phyloP scores from a whole-genome alignment of 1,139 yeast genomes.

The Pichiaceae sp. region DNA sequence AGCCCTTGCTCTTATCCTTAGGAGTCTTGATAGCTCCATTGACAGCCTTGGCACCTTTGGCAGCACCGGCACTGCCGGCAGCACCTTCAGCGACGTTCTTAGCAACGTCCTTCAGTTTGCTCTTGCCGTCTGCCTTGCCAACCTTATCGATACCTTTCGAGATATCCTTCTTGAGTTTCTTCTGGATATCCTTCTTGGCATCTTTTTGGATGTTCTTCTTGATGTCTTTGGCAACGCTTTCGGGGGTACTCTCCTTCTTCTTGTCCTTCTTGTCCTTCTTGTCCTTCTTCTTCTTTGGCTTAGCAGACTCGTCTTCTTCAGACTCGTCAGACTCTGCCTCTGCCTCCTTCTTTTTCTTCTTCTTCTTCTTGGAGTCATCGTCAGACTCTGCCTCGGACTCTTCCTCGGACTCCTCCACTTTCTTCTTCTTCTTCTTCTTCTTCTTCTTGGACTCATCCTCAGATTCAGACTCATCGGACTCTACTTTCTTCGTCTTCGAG shows the following conservation, averaged over 20 bases:
- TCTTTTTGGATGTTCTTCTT: neutral
- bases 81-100: neutral
- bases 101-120: neutral
- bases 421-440: neutral
- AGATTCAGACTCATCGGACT: slow-evolving; percentile 20
- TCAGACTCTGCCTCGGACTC: slow-evolving; percentile 2
- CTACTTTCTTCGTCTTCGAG: slow-evolving; percentile 20
- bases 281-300: neutral
- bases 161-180: neutral
- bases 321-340: neutral
- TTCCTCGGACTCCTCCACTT: neutral
- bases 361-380: slow-evolving; percentile 2
- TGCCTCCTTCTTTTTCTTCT: neutral
- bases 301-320: neutral
- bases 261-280: neutral
- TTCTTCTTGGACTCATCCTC: neutral
- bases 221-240: neutral
- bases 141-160: neutral
- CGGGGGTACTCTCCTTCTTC: neutral
- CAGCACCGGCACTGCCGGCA: neutral
- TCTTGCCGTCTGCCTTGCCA: neutral
- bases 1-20: neutral
- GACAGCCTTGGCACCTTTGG: neutral
- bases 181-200: neutral
- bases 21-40: neutral